Base-by-base conservation (phyloP, 2,329 filamentous ascomycete species). In the Shiraia sp. region DNA sequence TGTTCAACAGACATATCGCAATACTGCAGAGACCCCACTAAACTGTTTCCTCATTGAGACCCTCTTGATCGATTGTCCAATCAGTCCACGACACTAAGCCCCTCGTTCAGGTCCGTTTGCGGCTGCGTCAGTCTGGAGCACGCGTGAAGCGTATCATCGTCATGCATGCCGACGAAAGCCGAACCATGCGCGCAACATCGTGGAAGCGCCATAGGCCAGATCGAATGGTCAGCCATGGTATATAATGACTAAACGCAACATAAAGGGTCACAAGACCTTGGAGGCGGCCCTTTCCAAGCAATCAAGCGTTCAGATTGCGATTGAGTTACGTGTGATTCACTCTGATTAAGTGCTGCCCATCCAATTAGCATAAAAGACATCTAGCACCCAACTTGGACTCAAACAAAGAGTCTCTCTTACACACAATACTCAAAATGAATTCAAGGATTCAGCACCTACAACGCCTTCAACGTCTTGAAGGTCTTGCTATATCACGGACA, bases 151-250 rank as follows among this genome's bases (percentile, higher is more conserved):
- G 4, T 22, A 22, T 22, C 46, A 36, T 47, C 45, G 40, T 52
- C 43, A 42, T 45, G 50, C 43, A 37, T 55, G 52, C 59, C 59
- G 59, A 62, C 51, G 51, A 49, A 58, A 60, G 57, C 59, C 59
- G 59, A 55, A 48, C 55, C 38, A 13, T 23, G 42, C 33, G 40
- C 49, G 44, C 49, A 41, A 50, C 40, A 47, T 49, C 46, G 49
- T 53, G 41, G 40, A 45, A 32, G 33, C 36, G 16, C 45, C 32
- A 41, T 38, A 39, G 40, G 31, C 28, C 43, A 40, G 31, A 36
- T 31, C 33, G 42, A 42, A 49, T 29, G 14, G 37, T 40, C 37
- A 36, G 41, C 26, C 41, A 32, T 36, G 45, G 51, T 60, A 57
- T 61, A 61, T 59, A 59, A 53, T 50, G 44, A 41, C 40, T 52